These are phyloP conservation scores for Oidiodendron maius DNA, from an alignment of 495 filamentous ascomycete species.

Conservation along the genomic window DNA sequence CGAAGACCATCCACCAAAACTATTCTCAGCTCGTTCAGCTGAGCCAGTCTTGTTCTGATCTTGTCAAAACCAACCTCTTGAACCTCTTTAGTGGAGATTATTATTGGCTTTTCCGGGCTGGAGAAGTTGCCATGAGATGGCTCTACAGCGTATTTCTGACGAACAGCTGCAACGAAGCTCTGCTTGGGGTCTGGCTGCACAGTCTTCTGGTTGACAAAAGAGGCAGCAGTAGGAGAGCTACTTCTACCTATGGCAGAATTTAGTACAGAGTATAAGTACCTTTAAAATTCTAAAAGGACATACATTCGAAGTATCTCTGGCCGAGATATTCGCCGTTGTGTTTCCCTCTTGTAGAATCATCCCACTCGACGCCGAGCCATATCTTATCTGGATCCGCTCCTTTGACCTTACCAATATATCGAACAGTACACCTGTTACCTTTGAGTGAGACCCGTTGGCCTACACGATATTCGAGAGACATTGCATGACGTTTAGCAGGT, in stretches of 20 bases:
- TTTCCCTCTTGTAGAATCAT: constrained; percentile 78
- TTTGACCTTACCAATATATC: constrained; percentile 71
- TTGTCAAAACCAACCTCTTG: constrained; percentile 97
- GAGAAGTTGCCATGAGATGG: constrained; percentile 22
- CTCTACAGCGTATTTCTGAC: constrained; percentile 73
- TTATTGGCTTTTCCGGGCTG: constrained; percentile 39
- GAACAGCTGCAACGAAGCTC: constrained; percentile 73
- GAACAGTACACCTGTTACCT: constrained; percentile 70
- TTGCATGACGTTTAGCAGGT: constrained; percentile 21
- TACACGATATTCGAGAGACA: constrained; percentile 33
- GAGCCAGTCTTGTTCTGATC: constrained; percentile 70
- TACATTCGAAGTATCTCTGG: constrained; percentile 80
- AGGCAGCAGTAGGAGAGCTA: constrained; percentile 62
- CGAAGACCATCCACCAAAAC: constrained; percentile 74
- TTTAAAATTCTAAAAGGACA: constrained; percentile 6
- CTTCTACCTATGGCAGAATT: constrained; percentile 48
- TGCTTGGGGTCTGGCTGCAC: constrained; percentile 52
- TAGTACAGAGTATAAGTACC: not conserved
- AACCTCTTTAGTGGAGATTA: constrained; percentile 83
- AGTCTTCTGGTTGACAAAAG: constrained; percentile 78
- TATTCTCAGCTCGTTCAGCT: constrained; percentile 69
- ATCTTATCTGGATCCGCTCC: constrained; percentile 57
- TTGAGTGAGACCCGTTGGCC: constrained; percentile 76
- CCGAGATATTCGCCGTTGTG: constrained; percentile 80
- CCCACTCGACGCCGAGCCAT: constrained; percentile 98